phyloP scores from a whole-genome alignment of 2,329 filamentous ascomycete species.

The Diaporthe amygdali region DNA sequence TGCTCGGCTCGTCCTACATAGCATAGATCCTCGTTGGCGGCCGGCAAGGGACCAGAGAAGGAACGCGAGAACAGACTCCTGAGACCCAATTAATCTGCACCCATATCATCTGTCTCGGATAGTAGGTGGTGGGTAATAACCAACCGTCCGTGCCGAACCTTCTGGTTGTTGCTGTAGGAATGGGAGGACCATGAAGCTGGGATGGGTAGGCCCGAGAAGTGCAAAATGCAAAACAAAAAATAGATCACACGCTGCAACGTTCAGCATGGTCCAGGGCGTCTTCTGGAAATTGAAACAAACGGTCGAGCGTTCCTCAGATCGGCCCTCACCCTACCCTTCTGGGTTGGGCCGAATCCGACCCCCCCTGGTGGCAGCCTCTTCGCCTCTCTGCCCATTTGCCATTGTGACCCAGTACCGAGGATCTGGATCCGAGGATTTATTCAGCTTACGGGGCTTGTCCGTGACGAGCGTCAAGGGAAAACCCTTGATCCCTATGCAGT shows the following conservation, averaged over 20 bases:
- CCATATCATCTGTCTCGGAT: slow-evolving; percentile 5
- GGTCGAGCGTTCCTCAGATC: neutral
- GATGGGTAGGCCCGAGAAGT: neutral
- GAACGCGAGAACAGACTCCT: slow-evolving; percentile 10
- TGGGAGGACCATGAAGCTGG: slow-evolving; percentile 4
- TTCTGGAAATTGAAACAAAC: slow-evolving; percentile 18
- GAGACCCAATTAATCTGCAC: slow-evolving; percentile 12
- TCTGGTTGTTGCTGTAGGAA: neutral
- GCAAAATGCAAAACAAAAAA: slow-evolving; percentile 16
- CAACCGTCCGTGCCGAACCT: slow-evolving; percentile 4
- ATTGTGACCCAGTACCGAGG: slow-evolving; percentile 12
- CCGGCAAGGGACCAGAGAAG: neutral
- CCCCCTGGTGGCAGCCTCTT: slow-evolving; percentile 10
- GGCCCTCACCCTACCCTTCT: neutral
- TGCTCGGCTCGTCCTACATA: neutral
- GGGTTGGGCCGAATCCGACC: neutral
- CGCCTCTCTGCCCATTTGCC: neutral
- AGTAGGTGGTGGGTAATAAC: neutral
- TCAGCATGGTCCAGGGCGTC: slow-evolving; percentile 7
- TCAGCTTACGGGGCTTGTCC: slow-evolving; percentile 5
- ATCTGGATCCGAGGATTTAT: slow-evolving; percentile 20
- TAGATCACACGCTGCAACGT: slow-evolving; percentile 2
- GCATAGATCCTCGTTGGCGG: neutral
- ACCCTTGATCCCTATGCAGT: neutral
- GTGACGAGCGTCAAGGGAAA: neutral